Evolutionary conservation across 495 filamentous ascomycete genomes (phyloP).

Genomic region (Apiosordaria backusii): DNA sequence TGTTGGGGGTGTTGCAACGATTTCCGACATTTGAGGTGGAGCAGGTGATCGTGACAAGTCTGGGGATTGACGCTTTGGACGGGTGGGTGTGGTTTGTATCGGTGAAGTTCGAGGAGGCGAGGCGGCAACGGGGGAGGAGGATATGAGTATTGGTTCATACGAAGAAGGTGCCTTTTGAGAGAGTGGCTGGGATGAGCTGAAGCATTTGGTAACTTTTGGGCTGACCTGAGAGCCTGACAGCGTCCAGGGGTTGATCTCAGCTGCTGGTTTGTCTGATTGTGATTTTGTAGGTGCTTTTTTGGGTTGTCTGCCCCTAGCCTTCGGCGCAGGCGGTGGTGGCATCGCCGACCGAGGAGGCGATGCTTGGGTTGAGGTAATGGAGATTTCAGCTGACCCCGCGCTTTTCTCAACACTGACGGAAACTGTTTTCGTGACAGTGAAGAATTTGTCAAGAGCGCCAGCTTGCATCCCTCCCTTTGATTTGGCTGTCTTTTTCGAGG

Average conservation of each 20-base stretch:
- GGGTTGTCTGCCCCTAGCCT: conserved; percentile 32
- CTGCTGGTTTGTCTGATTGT: conserved; percentile 19
- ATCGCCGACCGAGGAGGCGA: conserved; percentile 13
- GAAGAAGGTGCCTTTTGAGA: conserved; percentile 11
- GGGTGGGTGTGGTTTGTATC: conserved; percentile 7
- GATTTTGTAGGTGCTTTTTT: conserved; percentile 28
- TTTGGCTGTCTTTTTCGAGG: conserved; percentile 24
- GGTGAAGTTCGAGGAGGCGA: conserved; percentile 21
- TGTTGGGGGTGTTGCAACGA: neutral
- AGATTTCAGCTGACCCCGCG: conserved; percentile 4
- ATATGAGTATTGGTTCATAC: conserved; percentile 39
- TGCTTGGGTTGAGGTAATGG: neutral
- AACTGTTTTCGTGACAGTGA: conserved; percentile 38
- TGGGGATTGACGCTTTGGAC: conserved; percentile 13
- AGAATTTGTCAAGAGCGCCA: conserved; percentile 36
- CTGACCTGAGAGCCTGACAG: conserved; percentile 40
- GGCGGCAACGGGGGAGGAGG: conserved; percentile 39
- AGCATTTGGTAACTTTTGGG: conserved; percentile 27
- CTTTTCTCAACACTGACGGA: neutral
- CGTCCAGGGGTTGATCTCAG: conserved; percentile 42
- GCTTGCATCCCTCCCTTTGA: conserved; percentile 28
- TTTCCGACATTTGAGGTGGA: conserved; percentile 1
- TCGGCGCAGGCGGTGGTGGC: conserved; percentile 11
- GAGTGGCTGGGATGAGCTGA: conserved; percentile 12
- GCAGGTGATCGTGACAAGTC: neutral